Base-by-base conservation (phyloP, 306 rosid genomes). In the Gillenia trifoliata region DNA sequence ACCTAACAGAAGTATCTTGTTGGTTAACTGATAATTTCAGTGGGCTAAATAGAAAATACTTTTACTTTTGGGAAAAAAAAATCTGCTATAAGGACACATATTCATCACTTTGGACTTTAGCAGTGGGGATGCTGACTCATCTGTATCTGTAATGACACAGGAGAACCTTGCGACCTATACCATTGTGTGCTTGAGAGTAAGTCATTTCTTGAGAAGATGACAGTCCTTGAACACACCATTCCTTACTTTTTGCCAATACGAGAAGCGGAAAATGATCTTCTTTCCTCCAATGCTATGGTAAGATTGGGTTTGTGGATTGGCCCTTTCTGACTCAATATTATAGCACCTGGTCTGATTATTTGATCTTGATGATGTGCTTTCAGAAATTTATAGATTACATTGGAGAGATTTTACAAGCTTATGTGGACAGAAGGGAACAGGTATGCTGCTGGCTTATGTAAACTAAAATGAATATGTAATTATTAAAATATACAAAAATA, bases 341-440 rank as follows among this genome's bases (percentile, higher is more conserved):
- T 63, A 63, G 74, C 17, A 75, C 78, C 69, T 62, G 34, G 47
- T 76, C 78, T 80, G 40, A 85, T 8, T 59, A 11, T 22, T 64
- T 54, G 29, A 68, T 60, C 63, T 72, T 54, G 54, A 50, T 70
- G 73, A 61, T 75, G 73, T 83, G 64, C 81, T 82, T 87, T 77
- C 96, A 92, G 99, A 90, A 92, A 86, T 89, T 94, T 85, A 94
- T 94, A 82, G 97, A 92, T 81, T 79, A 88, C 60, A 80, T 94
- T 74, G 99, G 97, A 86, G 97, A 94, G 78, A 93, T 94, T 75
- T 79, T 92, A 85, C 97, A 90, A 81, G 89, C 97, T 71, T 94
- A 87, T 74, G 99, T 94, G 89, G 96, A 94, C 73, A 92, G 97
- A 86, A 85, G 94, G 77, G 99, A 90, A 86, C 99, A 94, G 96